Evolutionary conservation across 2,329 filamentous ascomycete species (phyloP), one percentile per base, ranked within the genome.

Genomic region (Aspergillaceae sp.): DNA sequence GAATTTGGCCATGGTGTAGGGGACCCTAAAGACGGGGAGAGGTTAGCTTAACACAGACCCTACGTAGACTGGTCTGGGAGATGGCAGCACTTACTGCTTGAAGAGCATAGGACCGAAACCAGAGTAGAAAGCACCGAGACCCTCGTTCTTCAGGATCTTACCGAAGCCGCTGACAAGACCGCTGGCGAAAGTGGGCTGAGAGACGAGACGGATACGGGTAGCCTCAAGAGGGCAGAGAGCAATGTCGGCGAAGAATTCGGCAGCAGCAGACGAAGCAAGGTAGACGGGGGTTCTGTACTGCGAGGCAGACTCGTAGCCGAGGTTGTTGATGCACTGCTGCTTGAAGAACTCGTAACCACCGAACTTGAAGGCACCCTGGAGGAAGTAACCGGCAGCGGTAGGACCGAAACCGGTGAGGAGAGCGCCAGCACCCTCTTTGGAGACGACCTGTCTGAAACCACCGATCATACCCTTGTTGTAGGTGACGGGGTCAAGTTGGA

Each of bases 341-440:
- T 94, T 94, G 85, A 94, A 94, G 75, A 94, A 84, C 76, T 94
- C 88, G 73, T 94, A 94, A 69, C 88, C 88, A 71, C 88, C 88
- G 71, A 92, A 92, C 77, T 94, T 94, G 79, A 92, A 83, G 62
- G 87, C 85, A 67, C 88, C 87, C 76, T 94, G 87, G 62, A 94
- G 83, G 83, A 94, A 94, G 77, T 94, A 94, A 71, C 87, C 87
- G 56, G 87, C 86, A 58, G 83, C 82, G 66, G 87, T 94, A 63
- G 87, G 88, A 59, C 88, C 88, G 70, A 83, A 79, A 73, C 87
- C 87, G 58, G 88, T 94, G 70, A 87, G 76, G 62, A 94, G 82
- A 70, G 87, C 88, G 69, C 83, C 86, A 65, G 85, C 84, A 74
- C 88, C 88, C 77, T 94, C 88, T 58, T 82, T 86, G 62, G 79